Base-by-base conservation (phyloP, 805 yeast species). In the Wickerhamia fluorescens region DNA sequence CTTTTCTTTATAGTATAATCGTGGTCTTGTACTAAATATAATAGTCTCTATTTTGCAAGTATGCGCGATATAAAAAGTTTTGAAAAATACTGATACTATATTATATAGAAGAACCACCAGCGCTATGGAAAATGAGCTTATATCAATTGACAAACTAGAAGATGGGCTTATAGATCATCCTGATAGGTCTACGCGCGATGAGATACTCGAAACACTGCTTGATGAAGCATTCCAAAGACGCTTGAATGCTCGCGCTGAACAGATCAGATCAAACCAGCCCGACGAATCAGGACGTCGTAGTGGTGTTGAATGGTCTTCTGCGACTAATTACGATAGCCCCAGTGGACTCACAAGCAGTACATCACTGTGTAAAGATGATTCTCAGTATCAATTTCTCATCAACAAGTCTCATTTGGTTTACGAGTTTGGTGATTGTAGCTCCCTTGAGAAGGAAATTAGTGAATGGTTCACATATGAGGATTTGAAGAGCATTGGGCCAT, bases 71-170 rank as follows among this genome's bases (percentile, higher is more conserved):
- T n/a, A n/a, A n/a, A n/a, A n/a, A n/a, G n/a, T n/a, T n/a, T n/a
- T n/a, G n/a, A n/a, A n/a, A n/a, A n/a, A n/a, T n/a, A n/a, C n/a
- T n/a, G n/a, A n/a, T n/a, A n/a, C n/a, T n/a, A n/a, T n/a, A n/a
- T n/a, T n/a, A n/a, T n/a, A n/a, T n/a, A n/a, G n/a, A n/a, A n/a
- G n/a, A n/a, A n/a, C n/a, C n/a, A n/a, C n/a, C n/a, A n/a, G n/a
- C n/a, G n/a, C n/a, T n/a, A 34, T 35, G 35, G 33, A 48, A 23
- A 47, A 47, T 14, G 53, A 49, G 16, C 51, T n/a, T n/a, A n/a
- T n/a, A n/a, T n/a, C n/a, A n/a, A 61, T 62, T 14, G 71, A 68
- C 35, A 56, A 61, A 34, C 56, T 69, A 24, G 74, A 69, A 29
- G 73, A 66, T 34, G 63, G 59, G 36, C 55, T 61, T 29, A 61